Percentiles rank a stretch among this genome's conserved stretches.
These are phyloP conservation scores for Penicillium pancosmium DNA, from an alignment of 495 filamentous ascomycete species.

Conservation along the genomic window DNA sequence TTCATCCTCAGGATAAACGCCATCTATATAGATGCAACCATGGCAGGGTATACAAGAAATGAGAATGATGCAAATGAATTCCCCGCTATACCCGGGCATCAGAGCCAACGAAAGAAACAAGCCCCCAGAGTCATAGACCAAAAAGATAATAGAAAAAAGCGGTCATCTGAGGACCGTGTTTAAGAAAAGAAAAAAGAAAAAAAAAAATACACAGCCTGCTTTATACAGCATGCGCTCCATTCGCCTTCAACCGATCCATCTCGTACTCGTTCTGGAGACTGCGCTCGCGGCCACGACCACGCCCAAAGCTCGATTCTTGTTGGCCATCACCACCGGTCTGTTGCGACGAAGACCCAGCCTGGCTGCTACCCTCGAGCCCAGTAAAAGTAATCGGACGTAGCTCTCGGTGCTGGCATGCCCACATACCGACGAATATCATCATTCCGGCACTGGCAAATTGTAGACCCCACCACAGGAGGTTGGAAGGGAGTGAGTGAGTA, in stretches of 20 bases:
- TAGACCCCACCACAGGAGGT: slow-evolving; percentile 85
- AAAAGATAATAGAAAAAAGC: slow-evolving; percentile 4
- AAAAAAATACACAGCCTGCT: background rate
- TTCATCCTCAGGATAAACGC: slow-evolving; percentile 34
- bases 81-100: slow-evolving; percentile 3
- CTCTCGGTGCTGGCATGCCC: slow-evolving; percentile 89
- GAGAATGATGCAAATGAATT: slow-evolving; percentile 11
- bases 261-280: slow-evolving; percentile 72
- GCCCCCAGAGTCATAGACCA: slow-evolving; percentile 11
- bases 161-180: background rate
- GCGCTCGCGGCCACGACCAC: slow-evolving; percentile 41
- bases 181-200: slow-evolving; percentile 9
- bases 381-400: slow-evolving; percentile 88
- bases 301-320: slow-evolving; percentile 34
- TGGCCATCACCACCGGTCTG: slow-evolving; percentile 27
- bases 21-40: slow-evolving; percentile 43
- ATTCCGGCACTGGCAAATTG: slow-evolving; percentile 68
- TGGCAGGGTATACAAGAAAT: slow-evolving; percentile 42
- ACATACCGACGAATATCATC: slow-evolving; percentile 77
- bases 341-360: slow-evolving; percentile 27
- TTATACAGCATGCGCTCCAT: slow-evolving; percentile 43
- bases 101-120: slow-evolving; percentile 8
- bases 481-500: slow-evolving; percentile 69
- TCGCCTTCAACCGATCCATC: slow-evolving; percentile 69
- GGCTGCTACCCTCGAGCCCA: slow-evolving; percentile 45